These are phyloP conservation scores for Plasmodium coatneyi DNA, from an alignment of 169 alveolate genomes.

Conservation along the genomic window DNA sequence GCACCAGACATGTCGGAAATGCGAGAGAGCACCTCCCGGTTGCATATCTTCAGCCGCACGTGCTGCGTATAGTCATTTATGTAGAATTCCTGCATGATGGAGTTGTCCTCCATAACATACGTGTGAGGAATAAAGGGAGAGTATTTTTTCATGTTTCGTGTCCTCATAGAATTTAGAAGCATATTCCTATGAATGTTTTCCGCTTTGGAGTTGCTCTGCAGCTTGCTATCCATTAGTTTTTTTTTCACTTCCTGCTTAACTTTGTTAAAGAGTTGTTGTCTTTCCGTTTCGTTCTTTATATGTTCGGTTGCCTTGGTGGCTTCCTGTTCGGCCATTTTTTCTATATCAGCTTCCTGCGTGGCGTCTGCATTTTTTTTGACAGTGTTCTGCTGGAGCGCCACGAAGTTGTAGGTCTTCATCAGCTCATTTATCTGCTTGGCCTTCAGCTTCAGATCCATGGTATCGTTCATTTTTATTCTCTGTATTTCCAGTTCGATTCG, in stretches of 20 bases:
- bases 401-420: conserved; percentile 42
- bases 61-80: conserved; percentile 93
- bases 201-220: conserved; percentile 5
- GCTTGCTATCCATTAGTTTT: conserved; percentile 14
- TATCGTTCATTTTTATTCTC: conserved; percentile 58
- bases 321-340: conserved; percentile 46
- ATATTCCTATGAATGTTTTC: conserved; percentile 63
- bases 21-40: conserved; percentile 88
- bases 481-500: conserved; percentile 61
- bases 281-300: conserved; percentile 49
- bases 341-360: conserved; percentile 10
- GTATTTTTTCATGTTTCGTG: conserved; percentile 48
- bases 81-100: conserved; percentile 90
- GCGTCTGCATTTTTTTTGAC: not conserved
- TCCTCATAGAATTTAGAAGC: conserved; percentile 25
- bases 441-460: conserved; percentile 37
- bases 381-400: conserved; percentile 9
- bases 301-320: conserved; percentile 40
- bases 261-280: conserved; percentile 57
- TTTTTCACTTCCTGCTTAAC: conserved; percentile 57
- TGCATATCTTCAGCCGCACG: conserved; percentile 90
- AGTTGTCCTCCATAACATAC: conserved; percentile 84
- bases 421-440: conserved; percentile 47
- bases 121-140: conserved; percentile 65
- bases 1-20: conserved; percentile 88